Evolutionary conservation across 805 yeast genomes (phyloP).

Genomic region (Cyberlindnera maritima): DNA sequence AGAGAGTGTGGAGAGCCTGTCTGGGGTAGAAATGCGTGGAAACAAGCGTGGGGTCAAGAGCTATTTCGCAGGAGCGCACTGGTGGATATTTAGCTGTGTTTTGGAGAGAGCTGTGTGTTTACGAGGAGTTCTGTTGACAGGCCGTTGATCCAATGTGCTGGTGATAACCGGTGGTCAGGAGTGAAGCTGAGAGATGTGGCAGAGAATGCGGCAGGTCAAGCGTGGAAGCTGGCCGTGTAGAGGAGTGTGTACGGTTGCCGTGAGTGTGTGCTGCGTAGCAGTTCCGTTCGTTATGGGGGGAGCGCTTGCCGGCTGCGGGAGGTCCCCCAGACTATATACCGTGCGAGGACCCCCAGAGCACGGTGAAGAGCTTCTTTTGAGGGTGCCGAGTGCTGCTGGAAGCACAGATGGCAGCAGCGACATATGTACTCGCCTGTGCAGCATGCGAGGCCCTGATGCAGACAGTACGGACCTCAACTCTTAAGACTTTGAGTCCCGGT

Average conservation of each 20-base stretch:
- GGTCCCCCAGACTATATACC: constrained; percentile 3
- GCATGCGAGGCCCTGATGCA: constrained; percentile 1
- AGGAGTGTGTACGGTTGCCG: too few relatives aligned
- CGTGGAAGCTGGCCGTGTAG: too few relatives aligned
- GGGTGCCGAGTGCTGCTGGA: constrained; percentile 3
- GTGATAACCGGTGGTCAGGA: neutral
- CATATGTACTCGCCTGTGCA: neutral
- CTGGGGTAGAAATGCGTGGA: too few relatives aligned
- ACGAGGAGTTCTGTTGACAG: neutral
- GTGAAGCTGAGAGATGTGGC: neutral
- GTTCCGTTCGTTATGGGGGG: neutral
- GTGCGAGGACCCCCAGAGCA: neutral
- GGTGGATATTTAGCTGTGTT: too few relatives aligned
- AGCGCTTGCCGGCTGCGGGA: neutral
- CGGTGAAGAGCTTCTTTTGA: constrained; percentile 1
- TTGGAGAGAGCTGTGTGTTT: neutral
- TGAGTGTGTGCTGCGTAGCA: too few relatives aligned
- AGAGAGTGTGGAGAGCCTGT: too few relatives aligned
- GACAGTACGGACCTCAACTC: neutral
- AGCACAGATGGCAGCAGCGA: constrained; percentile 2
- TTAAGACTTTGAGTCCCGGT: too few relatives aligned
- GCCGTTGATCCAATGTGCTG: neutral
- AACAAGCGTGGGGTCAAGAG: too few relatives aligned
- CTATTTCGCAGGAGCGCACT: too few relatives aligned
- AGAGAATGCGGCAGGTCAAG: too few relatives aligned